Evolutionary conservation across 306 rosid genomes (phyloP), one percentile per base, ranked within the genome.

Genomic region (Casuarina glauca): DNA sequence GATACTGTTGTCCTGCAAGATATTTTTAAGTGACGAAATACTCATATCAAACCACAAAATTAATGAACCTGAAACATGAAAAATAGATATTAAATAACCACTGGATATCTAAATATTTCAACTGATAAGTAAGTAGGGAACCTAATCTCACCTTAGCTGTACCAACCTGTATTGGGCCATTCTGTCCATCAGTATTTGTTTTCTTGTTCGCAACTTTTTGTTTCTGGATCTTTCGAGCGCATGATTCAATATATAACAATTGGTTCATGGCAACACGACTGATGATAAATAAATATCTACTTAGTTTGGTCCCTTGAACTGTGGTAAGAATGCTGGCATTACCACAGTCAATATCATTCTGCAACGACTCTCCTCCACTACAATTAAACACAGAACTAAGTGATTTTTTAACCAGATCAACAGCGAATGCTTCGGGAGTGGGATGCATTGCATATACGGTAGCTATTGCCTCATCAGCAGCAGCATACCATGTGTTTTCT

Each of bases 251-350:
- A 82, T 94, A 92, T 49, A 90, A 87, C 72, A 94, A 78, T 43
- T 94, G 98, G 86, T 92, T 92, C 98, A 92, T 92, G 87, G 97
- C 97, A 76, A 87, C 84, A 84, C 90, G 97, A 83, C 97, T 92
- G 67, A 72, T 52, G 19, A 92, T 76, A 91, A 94, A 94, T 78
- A 94, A 85, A 77, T 83, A 92, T 83, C 98, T 83, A 64, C 94
- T 74, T 68, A 94, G 95, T 71, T 89, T 90, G 79, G 58, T 89
- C 13, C 70, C 94, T 75, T 92, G 87, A 79, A 89, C 90, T 43
- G 90, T 86, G 64, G 89, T 82, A 72, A 83, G 88, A 52, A 82
- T 74, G 79, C 80, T 71, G 63, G 69, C 79, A 82, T 38, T 83
- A 69, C 78, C 83, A 70, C 75, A 54, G 72, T 84, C 96, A 75